Conservation (phyloP, 2,329 filamentous ascomycete species). For the Neopestalotiopsis sp. region DNA sequence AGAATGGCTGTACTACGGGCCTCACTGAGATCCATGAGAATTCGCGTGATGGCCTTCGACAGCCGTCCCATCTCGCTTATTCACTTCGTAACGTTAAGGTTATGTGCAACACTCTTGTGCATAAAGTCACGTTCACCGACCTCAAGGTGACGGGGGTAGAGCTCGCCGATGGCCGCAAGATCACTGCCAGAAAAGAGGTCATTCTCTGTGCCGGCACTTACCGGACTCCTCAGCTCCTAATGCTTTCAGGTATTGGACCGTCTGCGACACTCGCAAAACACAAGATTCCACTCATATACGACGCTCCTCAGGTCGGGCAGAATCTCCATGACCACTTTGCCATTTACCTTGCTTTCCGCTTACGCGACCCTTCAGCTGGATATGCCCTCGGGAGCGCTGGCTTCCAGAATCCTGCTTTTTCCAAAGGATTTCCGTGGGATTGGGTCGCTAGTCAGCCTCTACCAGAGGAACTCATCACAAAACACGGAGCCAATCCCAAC, state of each 20-base stretch:
- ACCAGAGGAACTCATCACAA: slow-evolving; percentile 23
- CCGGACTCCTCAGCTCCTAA: slow-evolving; percentile 31
- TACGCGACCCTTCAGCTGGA: slow-evolving; percentile 31
- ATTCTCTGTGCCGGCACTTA: slow-evolving; percentile 31
- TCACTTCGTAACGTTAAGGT: slow-evolving; percentile 25
- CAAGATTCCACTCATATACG: slow-evolving; percentile 34
- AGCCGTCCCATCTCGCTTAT: slow-evolving; percentile 27
- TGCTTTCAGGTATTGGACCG: slow-evolving; percentile 35
- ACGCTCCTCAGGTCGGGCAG: slow-evolving; percentile 29
- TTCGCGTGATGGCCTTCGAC: slow-evolving; percentile 23
- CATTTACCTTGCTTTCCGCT: slow-evolving; percentile 24
- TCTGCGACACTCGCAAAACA: slow-evolving; percentile 30
- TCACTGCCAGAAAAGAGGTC: slow-evolving; percentile 28
- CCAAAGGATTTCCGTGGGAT: slow-evolving; percentile 30
- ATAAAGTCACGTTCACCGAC: slow-evolving; percentile 17
- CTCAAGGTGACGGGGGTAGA: slow-evolving; percentile 46
- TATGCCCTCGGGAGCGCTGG: slow-evolving; percentile 28
- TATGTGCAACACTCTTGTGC: slow-evolving; percentile 25
- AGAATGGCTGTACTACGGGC: slow-evolving; percentile 35
- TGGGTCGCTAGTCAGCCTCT: slow-evolving; percentile 28
- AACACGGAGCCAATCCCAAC: slow-evolving; percentile 18
- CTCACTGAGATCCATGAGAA: slow-evolving; percentile 37
- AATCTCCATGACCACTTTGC: slow-evolving; percentile 28
- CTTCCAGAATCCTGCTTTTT: slow-evolving; percentile 27
- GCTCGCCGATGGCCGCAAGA: slow-evolving; percentile 28